These are phyloP conservation scores for Sporothrix globosa DNA, from an alignment of 2,329 filamentous ascomycete genomes.

Conservation along the genomic window DNA sequence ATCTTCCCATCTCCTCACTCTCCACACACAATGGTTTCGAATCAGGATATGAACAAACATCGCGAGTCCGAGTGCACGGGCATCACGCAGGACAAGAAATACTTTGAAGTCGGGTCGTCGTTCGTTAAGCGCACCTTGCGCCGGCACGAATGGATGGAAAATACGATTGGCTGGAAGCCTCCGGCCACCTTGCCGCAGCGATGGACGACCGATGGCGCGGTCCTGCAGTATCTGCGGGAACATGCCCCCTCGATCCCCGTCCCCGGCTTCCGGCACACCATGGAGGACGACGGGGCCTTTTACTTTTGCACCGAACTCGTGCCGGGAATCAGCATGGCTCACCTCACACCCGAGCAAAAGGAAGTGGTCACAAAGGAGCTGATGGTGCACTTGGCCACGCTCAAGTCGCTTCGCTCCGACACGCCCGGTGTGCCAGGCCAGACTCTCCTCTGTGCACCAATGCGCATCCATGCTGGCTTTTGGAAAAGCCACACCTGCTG, in stretches of 20 bases:
- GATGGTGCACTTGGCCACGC: neutral
- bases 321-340: neutral
- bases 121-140: slow-evolving; percentile 1
- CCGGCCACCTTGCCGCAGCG: neutral
- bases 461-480: neutral
- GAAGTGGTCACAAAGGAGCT: neutral
- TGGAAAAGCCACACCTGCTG: neutral
- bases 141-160: neutral
- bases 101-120: neutral
- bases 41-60: no score
- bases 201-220: neutral
- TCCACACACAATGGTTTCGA: no score
- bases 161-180: neutral
- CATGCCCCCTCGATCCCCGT: neutral
- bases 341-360: neutral
- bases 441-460: neutral
- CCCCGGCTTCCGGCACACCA: neutral
- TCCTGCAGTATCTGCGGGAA: neutral
- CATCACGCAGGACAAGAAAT: slow-evolving; percentile 4
- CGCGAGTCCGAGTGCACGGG: neutral
- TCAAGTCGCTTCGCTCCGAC: neutral
- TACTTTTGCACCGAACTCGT: neutral
- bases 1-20: no score
- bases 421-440: neutral
- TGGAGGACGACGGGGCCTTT: slow-evolving; percentile 7